Evolutionary conservation across 345 rosid genomes (phyloP).

Genomic region (Syzygium jambos): DNA sequence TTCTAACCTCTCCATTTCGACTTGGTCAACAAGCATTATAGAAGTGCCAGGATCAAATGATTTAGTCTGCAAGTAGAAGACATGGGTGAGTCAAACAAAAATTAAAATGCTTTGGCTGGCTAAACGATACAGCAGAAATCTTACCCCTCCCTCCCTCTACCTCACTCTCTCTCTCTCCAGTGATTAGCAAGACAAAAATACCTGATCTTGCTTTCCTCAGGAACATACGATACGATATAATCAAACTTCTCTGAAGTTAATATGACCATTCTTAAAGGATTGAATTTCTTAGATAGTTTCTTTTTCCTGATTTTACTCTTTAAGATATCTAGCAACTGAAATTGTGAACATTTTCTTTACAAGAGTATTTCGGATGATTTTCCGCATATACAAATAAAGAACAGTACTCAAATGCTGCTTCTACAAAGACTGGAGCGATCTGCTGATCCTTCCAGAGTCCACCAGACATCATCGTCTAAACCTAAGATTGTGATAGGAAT

Average conservation of each 20-base stretch:
- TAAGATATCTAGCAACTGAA: background rate
- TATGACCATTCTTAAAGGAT: background rate
- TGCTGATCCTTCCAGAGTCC: background rate
- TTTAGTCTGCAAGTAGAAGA: conserved; percentile 33
- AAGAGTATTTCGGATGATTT: background rate
- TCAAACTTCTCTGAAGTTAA: background rate
- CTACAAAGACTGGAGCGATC: background rate
- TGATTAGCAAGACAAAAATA: background rate
- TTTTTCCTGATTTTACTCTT: background rate
- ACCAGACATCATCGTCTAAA: background rate
- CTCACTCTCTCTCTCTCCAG: background rate
- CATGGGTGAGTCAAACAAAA: background rate
- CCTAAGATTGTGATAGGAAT: background rate
- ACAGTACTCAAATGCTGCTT: background rate
- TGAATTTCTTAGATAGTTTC: background rate
- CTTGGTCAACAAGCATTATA: conserved; percentile 37
- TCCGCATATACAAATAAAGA: background rate
- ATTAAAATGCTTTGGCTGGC: background rate
- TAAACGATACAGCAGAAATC: background rate
- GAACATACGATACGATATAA: background rate
- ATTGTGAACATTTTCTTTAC: background rate
- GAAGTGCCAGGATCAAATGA: conserved; percentile 32
- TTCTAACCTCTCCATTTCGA: conserved; percentile 61
- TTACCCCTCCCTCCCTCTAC: background rate
- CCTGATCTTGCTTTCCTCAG: background rate